Conservation (phyloP, 2,329 filamentous ascomycete genomes). For the Diaporthe sp. region DNA sequence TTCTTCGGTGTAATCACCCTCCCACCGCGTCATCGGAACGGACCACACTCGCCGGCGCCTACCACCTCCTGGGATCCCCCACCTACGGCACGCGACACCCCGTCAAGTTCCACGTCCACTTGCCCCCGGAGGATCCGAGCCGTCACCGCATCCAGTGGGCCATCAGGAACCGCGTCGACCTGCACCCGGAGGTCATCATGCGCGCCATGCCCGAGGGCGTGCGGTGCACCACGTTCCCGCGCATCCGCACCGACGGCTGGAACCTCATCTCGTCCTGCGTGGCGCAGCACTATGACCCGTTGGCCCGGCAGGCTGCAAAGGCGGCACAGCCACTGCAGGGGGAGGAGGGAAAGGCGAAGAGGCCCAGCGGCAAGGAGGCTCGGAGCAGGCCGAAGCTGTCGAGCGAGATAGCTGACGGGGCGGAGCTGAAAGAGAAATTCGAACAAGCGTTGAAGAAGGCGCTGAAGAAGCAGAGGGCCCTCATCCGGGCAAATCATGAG, state of each 20-base stretch:
- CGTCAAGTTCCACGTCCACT: background rate
- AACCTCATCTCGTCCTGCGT: background rate
- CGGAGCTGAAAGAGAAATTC: no score
- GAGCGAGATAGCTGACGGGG: no score
- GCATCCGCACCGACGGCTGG: no score
- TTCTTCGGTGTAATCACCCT: no score
- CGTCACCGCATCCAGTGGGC: background rate
- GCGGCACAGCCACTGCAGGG: no score
- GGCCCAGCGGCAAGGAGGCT: background rate
- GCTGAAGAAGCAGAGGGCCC: accelerated
- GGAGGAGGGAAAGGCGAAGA: no score
- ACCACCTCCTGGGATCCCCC: background rate
- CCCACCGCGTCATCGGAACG: background rate
- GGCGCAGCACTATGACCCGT: background rate
- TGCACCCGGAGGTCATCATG: background rate
- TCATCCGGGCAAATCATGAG: background rate
- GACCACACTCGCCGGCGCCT: accelerated
- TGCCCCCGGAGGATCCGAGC: background rate
- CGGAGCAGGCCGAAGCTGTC: no score
- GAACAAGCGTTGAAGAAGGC: no score
- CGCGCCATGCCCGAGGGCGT: background rate
- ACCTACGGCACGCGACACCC: background rate
- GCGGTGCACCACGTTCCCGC: background rate
- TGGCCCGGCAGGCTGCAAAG: no score
- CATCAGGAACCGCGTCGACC: background rate